Conservation (phyloP, 2,329 filamentous ascomycete genomes). For the Cladosporium sp. region DNA sequence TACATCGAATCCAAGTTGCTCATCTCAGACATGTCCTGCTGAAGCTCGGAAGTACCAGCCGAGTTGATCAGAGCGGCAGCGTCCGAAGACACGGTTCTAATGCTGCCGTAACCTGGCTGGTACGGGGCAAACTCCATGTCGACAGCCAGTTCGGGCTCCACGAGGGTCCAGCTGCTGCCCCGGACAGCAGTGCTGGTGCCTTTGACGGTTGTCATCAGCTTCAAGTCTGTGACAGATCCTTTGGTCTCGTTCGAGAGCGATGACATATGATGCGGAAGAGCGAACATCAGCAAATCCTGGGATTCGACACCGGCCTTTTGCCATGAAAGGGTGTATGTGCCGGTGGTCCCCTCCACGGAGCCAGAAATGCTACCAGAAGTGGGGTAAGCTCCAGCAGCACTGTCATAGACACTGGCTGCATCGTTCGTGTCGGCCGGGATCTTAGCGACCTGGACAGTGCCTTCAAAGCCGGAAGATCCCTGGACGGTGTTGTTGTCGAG, state of each 20-base stretch:
- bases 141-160: slow-evolving; percentile 67
- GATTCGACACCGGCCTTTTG: slow-evolving; percentile 61
- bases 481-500: slow-evolving; percentile 62
- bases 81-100: slow-evolving; percentile 38
- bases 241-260: slow-evolving; percentile 63
- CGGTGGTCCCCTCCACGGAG: slow-evolving; percentile 53
- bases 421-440: slow-evolving; percentile 50
- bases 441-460: slow-evolving; percentile 79
- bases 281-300: slow-evolving; percentile 73
- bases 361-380: slow-evolving; percentile 62
- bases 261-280: slow-evolving; percentile 76
- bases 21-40: slow-evolving; percentile 69
- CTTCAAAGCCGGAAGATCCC: slow-evolving; percentile 65
- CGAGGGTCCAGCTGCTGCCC: slow-evolving; percentile 71
- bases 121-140: slow-evolving; percentile 77
- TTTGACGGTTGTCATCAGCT: slow-evolving; percentile 78
- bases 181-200: slow-evolving; percentile 70
- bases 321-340: slow-evolving; percentile 71
- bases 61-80: slow-evolving; percentile 49
- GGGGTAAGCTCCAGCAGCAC: slow-evolving; percentile 71
- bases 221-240: slow-evolving; percentile 47
- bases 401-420: slow-evolving; percentile 69
- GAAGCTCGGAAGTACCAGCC: slow-evolving; percentile 64
- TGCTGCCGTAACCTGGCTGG: slow-evolving; percentile 49
- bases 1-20: slow-evolving; percentile 84